A percentile compares a stretch with the other conserved stretches of the same genome.
These are phyloP conservation scores for Diddensiella caesifluorescens DNA, from an alignment of 805 yeast genomes.

Conservation along the genomic window DNA sequence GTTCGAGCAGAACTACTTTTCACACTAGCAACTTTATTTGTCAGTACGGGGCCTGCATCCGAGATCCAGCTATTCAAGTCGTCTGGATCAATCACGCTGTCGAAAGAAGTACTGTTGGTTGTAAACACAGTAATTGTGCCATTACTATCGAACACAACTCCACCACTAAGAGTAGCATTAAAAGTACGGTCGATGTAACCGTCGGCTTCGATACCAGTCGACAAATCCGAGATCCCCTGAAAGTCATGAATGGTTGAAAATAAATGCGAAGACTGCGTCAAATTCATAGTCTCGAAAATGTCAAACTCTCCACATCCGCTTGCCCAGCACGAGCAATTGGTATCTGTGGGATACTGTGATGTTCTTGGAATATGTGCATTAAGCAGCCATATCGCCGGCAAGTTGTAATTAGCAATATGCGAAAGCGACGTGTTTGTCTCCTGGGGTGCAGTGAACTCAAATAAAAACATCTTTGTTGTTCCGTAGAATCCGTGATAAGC, in stretches of 20 bases:
- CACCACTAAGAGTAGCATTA: conserved; percentile 73
- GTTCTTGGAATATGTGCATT: conserved; percentile 97
- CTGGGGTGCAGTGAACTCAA: conserved; percentile 91
- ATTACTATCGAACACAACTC: conserved; percentile 65
- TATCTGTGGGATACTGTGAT: conserved; percentile 76
- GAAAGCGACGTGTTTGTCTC: conserved; percentile 37
- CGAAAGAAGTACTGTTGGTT: conserved; percentile 15
- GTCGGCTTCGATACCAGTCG: conserved; percentile 74
- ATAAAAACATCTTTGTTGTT: conserved; percentile 73
- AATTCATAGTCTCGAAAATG: conserved; percentile 79
- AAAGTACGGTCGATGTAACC: conserved; percentile 88
- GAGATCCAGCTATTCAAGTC: conserved; percentile 19
- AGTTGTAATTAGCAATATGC: conserved; percentile 62
- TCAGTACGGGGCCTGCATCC: too few relatives aligned
- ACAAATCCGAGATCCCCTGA: conserved; percentile 52
- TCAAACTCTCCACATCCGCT: conserved; percentile 99
- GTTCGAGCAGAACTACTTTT: too few relatives aligned
- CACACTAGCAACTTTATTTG: too few relatives aligned
- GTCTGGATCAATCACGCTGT: conserved; percentile 4
- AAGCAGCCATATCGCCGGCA: conserved; percentile 98
- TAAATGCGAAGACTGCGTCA: conserved; percentile 29
- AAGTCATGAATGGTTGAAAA: conserved; percentile 79
- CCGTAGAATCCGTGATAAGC: conserved; percentile 96
- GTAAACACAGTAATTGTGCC: conserved; percentile 19
- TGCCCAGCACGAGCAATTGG: conserved; percentile 95